Base-by-base conservation (phyloP, 2,329 filamentous ascomycete species). In the Talaromyces sp. region DNA sequence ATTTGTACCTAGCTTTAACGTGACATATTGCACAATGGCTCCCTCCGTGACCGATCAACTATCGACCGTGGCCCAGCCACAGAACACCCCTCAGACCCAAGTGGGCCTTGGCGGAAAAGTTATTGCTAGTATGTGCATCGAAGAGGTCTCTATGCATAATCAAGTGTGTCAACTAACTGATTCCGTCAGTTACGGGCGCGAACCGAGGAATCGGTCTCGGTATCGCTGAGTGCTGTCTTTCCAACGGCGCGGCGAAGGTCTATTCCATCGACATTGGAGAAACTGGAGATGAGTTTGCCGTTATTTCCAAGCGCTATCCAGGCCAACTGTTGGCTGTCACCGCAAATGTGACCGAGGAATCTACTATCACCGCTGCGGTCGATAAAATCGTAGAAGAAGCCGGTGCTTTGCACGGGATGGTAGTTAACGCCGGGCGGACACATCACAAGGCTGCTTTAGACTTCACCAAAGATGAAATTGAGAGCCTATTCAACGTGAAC, bases 371-470 rank as follows among this genome's bases (percentile, higher is more conserved):
- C 4, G 67, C 67, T 3, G 77, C 76, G 1, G 65, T 81, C 0
- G 77, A 80, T 49, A 63, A 69, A 45, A 77, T 81, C 7, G 59
- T 81, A 2, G 59, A 61, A 7, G 70, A 79, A 45, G 69, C 69
- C 0, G 78, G 77, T 3, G 72, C 67, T 6, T 55, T 81, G 8
- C 74, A 81, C 52, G 79, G 79, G 9, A 78, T 82, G 68, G 77
- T 81, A 3, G 75, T 72, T 20, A 81, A 82, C 52, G 79, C 79
- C 0, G 79, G 79, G 13, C 66, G 75, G 11, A 82, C 79, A 11
- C 79, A 80, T 59, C 80, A 82, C 56, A 80, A 81, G 62, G 64
- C 78, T 2, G 79, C 79, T 0, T 65, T 81, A 4, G 77, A 82
- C 20, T 81, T 79, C 47, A 79, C 75, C 1, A 73, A 70, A 0